Evolutionary conservation across 2,329 filamentous ascomycete genomes (phyloP).

Genomic region (Cladophialophora carrionii): DNA sequence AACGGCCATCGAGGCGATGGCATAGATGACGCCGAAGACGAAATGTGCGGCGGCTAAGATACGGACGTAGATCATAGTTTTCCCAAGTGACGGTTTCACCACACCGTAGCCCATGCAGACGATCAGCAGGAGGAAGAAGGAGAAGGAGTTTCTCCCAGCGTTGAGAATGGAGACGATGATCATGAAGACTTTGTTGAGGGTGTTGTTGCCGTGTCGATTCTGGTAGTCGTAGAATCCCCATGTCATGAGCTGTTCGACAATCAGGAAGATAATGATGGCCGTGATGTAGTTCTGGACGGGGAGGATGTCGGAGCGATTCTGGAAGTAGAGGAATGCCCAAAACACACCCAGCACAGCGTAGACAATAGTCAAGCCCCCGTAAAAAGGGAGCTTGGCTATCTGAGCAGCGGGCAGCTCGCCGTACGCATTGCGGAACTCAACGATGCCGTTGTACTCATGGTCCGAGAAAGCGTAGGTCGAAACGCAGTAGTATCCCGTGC

Average conservation of each 20-base stretch:
- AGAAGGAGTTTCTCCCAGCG: conserved; percentile 93
- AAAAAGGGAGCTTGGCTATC: conserved; percentile 96
- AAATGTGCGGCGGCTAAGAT: conserved; percentile 92
- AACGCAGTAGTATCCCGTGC: conserved; percentile 96
- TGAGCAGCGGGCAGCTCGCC: conserved; percentile 94
- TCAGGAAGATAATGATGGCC: conserved; percentile 89
- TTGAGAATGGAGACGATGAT: conserved; percentile 91
- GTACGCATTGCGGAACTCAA: conserved; percentile 94
- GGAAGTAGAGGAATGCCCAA: conserved; percentile 94
- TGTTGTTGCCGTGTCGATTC: conserved; percentile 83
- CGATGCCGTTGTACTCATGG: conserved; percentile 73
- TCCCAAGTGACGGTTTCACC: conserved; percentile 88
- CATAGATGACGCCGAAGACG: conserved; percentile 84
- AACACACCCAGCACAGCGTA: conserved; percentile 85
- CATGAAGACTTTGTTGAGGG: conserved; percentile 81
- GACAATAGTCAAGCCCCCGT: conserved; percentile 88
- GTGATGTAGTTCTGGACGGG: conserved; percentile 99
- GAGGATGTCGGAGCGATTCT: conserved; percentile 91
- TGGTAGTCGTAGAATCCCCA: conserved; percentile 99
- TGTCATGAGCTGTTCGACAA: conserved; percentile 95
- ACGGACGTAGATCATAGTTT: conserved; percentile 91
- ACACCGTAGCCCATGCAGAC: conserved; percentile 99
- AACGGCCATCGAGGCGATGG: conserved; percentile 83
- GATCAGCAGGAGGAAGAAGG: conserved; percentile 95
- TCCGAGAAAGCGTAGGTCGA: conserved; percentile 72